Evolutionary conservation across 2,329 filamentous ascomycete species (phyloP).

Genomic region (Tricladium varicosporioides): DNA sequence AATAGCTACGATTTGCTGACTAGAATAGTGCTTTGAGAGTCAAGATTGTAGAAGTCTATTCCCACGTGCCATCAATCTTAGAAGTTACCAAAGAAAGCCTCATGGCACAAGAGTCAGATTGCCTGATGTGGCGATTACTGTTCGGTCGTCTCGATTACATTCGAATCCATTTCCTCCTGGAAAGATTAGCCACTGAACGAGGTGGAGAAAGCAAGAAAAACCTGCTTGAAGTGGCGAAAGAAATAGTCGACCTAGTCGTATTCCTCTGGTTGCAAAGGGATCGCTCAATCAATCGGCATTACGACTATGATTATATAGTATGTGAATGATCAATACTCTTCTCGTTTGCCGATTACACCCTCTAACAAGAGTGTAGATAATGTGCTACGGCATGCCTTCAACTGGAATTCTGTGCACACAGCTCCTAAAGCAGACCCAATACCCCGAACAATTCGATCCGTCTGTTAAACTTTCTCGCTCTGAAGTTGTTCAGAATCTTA

Average conservation of each 20-base stretch:
- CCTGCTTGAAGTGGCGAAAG: conserved; percentile 17
- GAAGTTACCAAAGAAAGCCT: conserved; percentile 14
- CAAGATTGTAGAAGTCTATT: conserved; percentile 7
- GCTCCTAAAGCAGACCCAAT: conserved; percentile 22
- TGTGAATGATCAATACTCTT: neutral
- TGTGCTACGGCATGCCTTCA: conserved; percentile 25
- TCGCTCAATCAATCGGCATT: conserved; percentile 1
- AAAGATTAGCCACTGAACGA: conserved; percentile 17
- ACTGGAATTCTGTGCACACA: conserved; percentile 24
- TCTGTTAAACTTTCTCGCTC: conserved; percentile 13
- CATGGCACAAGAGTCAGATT: neutral
- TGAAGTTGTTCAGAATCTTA: conserved; percentile 21
- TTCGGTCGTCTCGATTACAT: conserved; percentile 15
- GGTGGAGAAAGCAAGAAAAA: conserved; percentile 15
- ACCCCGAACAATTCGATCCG: conserved; percentile 7
- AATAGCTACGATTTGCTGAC: no score
- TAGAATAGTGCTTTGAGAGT: conserved; percentile 10
- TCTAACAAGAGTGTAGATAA: conserved; percentile 16
- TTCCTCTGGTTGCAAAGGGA: conserved; percentile 22
- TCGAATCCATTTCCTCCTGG: conserved; percentile 17
- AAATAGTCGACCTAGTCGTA: conserved; percentile 18
- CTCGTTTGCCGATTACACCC: neutral
- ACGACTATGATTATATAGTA: conserved; percentile 20
- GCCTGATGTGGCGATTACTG: conserved; percentile 12
- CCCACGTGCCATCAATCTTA: conserved; percentile 4